Percentiles rank a stretch among this genome's conserved stretches.
Conservation (phyloP, 78 protist genomes). For the Dictyostelium brefeldianum region DNA sequence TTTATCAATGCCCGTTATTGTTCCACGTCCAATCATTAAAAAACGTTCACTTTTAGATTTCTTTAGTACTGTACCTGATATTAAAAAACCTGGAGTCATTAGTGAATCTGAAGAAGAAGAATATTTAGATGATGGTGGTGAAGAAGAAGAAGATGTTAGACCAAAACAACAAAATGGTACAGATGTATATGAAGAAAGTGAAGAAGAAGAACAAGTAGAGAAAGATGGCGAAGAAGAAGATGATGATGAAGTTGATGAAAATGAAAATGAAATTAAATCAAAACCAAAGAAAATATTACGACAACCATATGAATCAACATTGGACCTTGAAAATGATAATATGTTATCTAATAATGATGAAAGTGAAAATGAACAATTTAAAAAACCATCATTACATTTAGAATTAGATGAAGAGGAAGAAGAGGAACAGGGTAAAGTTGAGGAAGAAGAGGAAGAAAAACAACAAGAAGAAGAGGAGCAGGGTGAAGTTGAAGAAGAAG, state of each 20-base stretch:
- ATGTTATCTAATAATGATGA: background rate
- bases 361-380: background rate
- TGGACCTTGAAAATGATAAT: background rate
- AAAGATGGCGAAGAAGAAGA: background rate
- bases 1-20: background rate
- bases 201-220: background rate
- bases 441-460: background rate
- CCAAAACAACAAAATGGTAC: too few species aligned
- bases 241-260: background rate
- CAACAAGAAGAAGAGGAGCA: background rate
- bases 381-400: background rate
- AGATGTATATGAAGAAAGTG: background rate
- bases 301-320: background rate
- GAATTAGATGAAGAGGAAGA: background rate
- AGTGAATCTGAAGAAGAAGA: background rate
- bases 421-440: background rate
- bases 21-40: constrained; percentile 13
- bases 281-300: background rate
- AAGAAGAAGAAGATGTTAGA: background rate
- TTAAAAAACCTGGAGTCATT: constrained; percentile 5
- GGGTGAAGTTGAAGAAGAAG: background rate
- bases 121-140: background rate
- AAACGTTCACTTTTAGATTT: constrained; percentile 48
- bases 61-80: constrained; percentile 23
- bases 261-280: background rate